Conservation (phyloP, 768 basidiomycete species). For the Lentinula boryana region DNA sequence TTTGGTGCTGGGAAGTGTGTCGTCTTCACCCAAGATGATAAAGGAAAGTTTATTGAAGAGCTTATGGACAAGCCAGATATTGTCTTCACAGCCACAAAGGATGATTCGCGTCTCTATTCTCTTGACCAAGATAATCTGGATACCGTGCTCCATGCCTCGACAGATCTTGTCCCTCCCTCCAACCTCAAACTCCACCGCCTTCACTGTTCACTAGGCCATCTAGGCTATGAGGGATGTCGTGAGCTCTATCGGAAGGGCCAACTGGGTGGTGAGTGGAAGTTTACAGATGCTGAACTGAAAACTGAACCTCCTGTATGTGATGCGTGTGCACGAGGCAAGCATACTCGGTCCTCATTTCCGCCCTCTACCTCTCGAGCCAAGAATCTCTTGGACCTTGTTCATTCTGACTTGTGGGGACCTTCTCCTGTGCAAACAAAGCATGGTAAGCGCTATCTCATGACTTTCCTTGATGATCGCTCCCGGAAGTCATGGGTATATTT, state of each 20-base stretch:
- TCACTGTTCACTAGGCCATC: slow-evolving; percentile 9
- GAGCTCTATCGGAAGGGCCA: slow-evolving; percentile 5
- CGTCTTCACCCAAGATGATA: slow-evolving; percentile 8
- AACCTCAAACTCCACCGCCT: slow-evolving; percentile 5
- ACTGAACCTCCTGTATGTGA: slow-evolving; percentile 7
- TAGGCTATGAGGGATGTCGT: slow-evolving; percentile 5
- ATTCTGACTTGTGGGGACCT: slow-evolving; percentile 25
- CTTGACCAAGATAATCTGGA: slow-evolving; percentile 4
- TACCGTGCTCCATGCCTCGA: neutral
- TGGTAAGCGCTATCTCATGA: slow-evolving; percentile 22
- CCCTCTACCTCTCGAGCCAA: slow-evolving; percentile 6
- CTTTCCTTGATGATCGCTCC: slow-evolving; percentile 22
- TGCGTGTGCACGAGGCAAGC: slow-evolving; percentile 10
- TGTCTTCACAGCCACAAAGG: slow-evolving; percentile 4
- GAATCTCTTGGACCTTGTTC: slow-evolving; percentile 18
- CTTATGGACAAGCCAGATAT: slow-evolving; percentile 1
- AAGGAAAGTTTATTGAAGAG: slow-evolving; percentile 6
- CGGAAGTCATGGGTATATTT: slow-evolving; percentile 12
- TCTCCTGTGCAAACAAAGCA: slow-evolving; percentile 12
- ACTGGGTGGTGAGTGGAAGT: neutral
- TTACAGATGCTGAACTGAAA: slow-evolving; percentile 7
- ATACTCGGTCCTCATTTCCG: slow-evolving; percentile 11
- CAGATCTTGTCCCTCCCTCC: neutral
- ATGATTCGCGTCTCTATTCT: slow-evolving; percentile 8
- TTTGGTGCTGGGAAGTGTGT: slow-evolving; percentile 9